Conservation (phyloP, 2,329 filamentous ascomycete species). For the Paracamarosporium sp. region DNA sequence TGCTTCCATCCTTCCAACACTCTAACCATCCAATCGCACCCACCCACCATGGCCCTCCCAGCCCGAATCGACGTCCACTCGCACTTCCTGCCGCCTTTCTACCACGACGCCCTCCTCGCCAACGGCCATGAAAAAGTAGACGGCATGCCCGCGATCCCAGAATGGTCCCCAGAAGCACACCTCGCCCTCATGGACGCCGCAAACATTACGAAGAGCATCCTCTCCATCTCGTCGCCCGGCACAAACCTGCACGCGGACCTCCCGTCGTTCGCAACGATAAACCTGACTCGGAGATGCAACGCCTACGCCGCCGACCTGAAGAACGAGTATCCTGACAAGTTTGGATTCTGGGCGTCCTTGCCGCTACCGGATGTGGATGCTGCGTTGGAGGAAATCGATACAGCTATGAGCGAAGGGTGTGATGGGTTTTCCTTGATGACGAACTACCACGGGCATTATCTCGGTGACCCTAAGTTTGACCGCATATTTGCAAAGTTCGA, state of each 20-base stretch:
- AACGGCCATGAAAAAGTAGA: slow-evolving; percentile 55
- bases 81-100: slow-evolving; percentile 55
- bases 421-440: slow-evolving; percentile 61
- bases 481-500: slow-evolving; percentile 59
- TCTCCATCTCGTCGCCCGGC: slow-evolving; percentile 63
- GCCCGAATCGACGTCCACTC: slow-evolving; percentile 56
- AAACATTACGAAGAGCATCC: slow-evolving; percentile 59
- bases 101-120: slow-evolving; percentile 48
- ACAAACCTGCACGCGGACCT: slow-evolving; percentile 54
- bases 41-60: slow-evolving; percentile 30
- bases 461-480: slow-evolving; percentile 56
- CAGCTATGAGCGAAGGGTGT: slow-evolving; percentile 51
- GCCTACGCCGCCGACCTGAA: slow-evolving; percentile 51
- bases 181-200: slow-evolving; percentile 58
- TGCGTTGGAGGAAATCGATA: slow-evolving; percentile 56
- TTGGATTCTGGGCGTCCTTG: slow-evolving; percentile 62
- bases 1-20: neutral
- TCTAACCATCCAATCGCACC: neutral
- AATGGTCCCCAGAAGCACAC: slow-evolving; percentile 56
- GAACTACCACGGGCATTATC: slow-evolving; percentile 61
- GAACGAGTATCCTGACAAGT: slow-evolving; percentile 44
- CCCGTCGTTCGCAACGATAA: slow-evolving; percentile 33
- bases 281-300: slow-evolving; percentile 52
- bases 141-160: slow-evolving; percentile 57
- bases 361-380: slow-evolving; percentile 59